Conservation (phyloP, 352 stramenopile species). For the Lagenidium giganteum region DNA sequence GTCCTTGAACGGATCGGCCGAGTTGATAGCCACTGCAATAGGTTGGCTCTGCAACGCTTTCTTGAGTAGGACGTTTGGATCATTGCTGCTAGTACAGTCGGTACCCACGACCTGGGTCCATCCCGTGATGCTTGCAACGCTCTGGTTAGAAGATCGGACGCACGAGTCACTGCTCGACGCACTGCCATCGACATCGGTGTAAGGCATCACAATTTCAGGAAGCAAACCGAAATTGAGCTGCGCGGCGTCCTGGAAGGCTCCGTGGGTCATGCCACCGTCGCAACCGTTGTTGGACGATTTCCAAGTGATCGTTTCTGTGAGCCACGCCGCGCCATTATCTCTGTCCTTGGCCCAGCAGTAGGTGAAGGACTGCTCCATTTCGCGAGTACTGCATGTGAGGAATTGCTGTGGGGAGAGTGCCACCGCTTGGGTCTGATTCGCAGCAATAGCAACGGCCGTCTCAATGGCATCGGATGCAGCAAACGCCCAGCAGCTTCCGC, state of each 20-base stretch:
- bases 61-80: constrained; percentile 47
- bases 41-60: constrained; percentile 51
- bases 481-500: constrained; percentile 80
- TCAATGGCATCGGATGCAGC: constrained; percentile 73
- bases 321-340: constrained; percentile 43
- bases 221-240: constrained; percentile 56
- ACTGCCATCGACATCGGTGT: constrained; percentile 35
- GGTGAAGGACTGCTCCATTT: constrained; percentile 63
- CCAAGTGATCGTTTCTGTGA: constrained; percentile 62
- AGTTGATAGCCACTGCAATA: constrained; percentile 76
- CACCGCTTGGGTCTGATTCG: constrained; percentile 48
- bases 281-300: constrained; percentile 75
- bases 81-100: constrained; percentile 45
- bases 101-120: constrained; percentile 60
- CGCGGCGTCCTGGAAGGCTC: constrained; percentile 67
- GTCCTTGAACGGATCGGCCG: constrained; percentile 61
- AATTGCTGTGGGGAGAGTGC: constrained; percentile 79
- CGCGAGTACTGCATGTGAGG: constrained; percentile 55
- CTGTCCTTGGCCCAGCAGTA: constrained; percentile 66
- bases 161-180: constrained; percentile 21
- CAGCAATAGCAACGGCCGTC: constrained; percentile 61
- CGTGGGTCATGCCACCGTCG: constrained; percentile 78
- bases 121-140: constrained; percentile 59
- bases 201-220: constrained; percentile 68
- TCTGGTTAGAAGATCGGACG: constrained; percentile 42